Base-by-base conservation (phyloP, 352 stramenopile species). In the Phytophthora nicotianae region DNA sequence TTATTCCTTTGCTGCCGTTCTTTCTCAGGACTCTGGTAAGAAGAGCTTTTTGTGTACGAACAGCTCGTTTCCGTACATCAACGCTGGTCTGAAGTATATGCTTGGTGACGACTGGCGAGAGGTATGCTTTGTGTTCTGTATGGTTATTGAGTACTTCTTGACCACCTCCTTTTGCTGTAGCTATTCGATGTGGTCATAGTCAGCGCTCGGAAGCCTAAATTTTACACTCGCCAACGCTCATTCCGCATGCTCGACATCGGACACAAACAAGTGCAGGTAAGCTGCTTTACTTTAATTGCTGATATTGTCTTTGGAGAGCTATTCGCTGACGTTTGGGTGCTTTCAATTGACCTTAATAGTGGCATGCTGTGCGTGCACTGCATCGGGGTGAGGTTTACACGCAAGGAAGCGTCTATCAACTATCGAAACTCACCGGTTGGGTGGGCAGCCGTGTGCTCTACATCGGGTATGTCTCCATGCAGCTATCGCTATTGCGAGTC, bases 31-130 rank as follows among this genome's bases (percentile, higher is more conserved):
- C 38, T 84, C 84, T 16, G 90, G 89, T 9, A 97, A 98, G 71
- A 86, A 95, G 52, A 83, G 94, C 23, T 97, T 98, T 58, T 77
- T 98, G 72, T 93, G 93, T 71, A 92, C 88, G 24, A 98, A 98
- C 73, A 98, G 90, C 20, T 93, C 91, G 14, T 98, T 96, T 75
- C 87, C 85, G 70, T 98, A 98, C 77, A 88, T 97, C 24, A 89
- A 98, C 64, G 89, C 90, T 0, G 94, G 94, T 19, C 89, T 98
- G 66, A 88, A 86, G 59, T 97, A 91, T 63, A 93, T 98, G 69
- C 70, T 98, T n/a, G 94, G 94, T 41, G 74, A 93, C 38, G 74
- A 94, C 32, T 98, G 94, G 94, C 83, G 83, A 63, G 51, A 89
- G 47, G 77, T 83, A 56, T 13, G 29, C 14, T 56, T 50, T 7